phyloP scores from a whole-genome alignment of 1,139 yeast genomes.

The Zygosaccharomyces pseudobailii region DNA sequence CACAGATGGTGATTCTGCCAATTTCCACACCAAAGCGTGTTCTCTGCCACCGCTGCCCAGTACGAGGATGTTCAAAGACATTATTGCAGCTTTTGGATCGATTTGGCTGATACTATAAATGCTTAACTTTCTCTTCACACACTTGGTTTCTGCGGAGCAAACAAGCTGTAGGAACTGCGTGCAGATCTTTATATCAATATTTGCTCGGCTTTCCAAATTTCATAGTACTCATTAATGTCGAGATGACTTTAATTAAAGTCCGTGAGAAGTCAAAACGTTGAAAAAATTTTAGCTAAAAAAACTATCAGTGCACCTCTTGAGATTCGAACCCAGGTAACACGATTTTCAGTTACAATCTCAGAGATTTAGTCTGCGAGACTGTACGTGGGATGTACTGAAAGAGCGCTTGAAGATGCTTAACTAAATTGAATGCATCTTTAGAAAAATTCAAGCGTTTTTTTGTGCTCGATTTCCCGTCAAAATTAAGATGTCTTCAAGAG shows the following conservation, averaged over 20 bases:
- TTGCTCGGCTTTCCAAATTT: not conserved
- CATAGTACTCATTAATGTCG: not conserved
- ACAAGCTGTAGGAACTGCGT: not conserved
- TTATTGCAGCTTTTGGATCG: conserved; percentile 7
- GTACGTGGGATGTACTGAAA: too few species aligned
- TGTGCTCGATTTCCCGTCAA: too few species aligned
- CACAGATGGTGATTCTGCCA: conserved; percentile 72
- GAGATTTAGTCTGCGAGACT: too few species aligned
- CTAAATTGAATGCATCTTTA: too few species aligned
- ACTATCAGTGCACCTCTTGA: not conserved
- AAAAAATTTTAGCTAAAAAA: not conserved
- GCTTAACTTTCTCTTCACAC: not conserved
- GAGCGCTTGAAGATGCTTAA: too few species aligned
- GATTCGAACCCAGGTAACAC: too few species aligned
- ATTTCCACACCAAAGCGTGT: conserved; percentile 92
- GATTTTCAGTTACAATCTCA: too few species aligned
- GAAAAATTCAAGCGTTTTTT: too few species aligned
- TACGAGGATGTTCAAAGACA: conserved; percentile 63
- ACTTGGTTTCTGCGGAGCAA: not conserved
- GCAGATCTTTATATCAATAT: not conserved
- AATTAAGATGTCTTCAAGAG: too few species aligned
- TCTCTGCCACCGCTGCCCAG: conserved; percentile 99
- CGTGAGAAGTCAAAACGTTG: conserved; percentile 4
- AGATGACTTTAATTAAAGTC: conserved; percentile 5
- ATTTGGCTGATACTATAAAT: not conserved